Base-by-base conservation (phyloP, 768 basidiomycete species). In the Boletus fagicola region DNA sequence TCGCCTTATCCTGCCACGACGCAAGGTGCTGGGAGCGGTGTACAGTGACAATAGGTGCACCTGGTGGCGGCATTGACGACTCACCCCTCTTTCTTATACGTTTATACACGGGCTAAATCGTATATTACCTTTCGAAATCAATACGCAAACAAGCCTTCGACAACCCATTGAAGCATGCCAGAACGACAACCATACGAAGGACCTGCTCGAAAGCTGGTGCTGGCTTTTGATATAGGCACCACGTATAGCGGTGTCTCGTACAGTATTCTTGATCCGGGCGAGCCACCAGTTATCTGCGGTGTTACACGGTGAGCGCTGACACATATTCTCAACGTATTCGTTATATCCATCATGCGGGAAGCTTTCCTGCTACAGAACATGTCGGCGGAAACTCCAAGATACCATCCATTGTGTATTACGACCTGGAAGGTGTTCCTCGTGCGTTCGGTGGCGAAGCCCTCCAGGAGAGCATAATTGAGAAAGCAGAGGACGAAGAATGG, bases 211-310 rank as follows among this genome's bases (percentile, higher is more conserved):
- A 76, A 76, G 55, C 68, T 83, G 7, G 76, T 82, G 5, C 59
- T 83, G 26, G 80, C 80, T 0, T 78, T 83, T 38, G 82, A 83
- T 54, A 65, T 83, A 2, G 82, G 82, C 9, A 83, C 78, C 1
- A 83, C 79, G 3, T 81, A 68, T 47, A 81, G 80, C 35, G 79
- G 79, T 4, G 71, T 82, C 10, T 79, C 78, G 0, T 82, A 82
- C 57, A 62, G 67, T 42, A 64, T 73, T 38, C 70, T 73, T 18
- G 62, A 65, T 49, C 70, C 72, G 35, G 72, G 68, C 8, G 66
- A 73, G 39, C 60, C 62, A 33, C 69, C 68, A 2, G 42, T 64
- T 33, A 45, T 65, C 36, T 57, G 38, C 33, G 58, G 66, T 12
- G 64, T 68, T 8, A 61, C 63, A 31, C 64, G 71, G 71, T 72